Evolutionary conservation across 106 monocot genomes (phyloP).

Genomic region (Narthecium ossifragum): DNA sequence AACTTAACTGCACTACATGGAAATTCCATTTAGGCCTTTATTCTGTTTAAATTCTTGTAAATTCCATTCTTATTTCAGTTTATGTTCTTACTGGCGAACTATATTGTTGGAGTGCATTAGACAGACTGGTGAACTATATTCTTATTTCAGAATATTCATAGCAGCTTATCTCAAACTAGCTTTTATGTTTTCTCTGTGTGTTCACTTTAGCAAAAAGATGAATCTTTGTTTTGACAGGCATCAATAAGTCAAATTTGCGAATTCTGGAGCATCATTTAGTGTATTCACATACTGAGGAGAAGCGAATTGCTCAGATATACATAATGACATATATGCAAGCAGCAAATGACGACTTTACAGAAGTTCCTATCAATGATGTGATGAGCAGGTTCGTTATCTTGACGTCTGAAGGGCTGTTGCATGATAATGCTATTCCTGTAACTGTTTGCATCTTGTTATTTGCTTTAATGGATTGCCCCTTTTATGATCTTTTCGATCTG

Average conservation of each 20-base stretch:
- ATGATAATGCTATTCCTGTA: not conserved
- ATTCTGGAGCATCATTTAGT: constrained; percentile 28
- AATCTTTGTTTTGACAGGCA: constrained; percentile 29
- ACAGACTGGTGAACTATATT: too few relatives aligned
- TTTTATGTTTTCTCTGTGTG: not conserved
- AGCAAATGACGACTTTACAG: constrained; percentile 5
- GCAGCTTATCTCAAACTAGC: too few relatives aligned
- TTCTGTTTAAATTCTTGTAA: too few relatives aligned
- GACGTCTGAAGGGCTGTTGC: not conserved
- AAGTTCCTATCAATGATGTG: constrained; percentile 36
- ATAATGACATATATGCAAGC: constrained; percentile 39
- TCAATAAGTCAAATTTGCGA: constrained; percentile 24
- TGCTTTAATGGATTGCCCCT: not conserved
- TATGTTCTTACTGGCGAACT: too few relatives aligned
- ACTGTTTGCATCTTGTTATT: not conserved
- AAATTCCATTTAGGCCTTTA: too few relatives aligned
- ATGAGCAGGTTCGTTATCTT: constrained; percentile 29
- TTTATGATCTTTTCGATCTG: not conserved
- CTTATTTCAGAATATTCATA: too few relatives aligned
- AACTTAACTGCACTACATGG: too few relatives aligned
- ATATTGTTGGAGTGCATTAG: too few relatives aligned
- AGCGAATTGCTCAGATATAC: constrained; percentile 35
- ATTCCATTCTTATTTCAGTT: too few relatives aligned
- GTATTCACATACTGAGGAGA: constrained; percentile 51
- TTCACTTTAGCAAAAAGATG: not conserved